phyloP scores from a whole-genome alignment of 139 green algal species.

The Desmodesmus armatus region DNA sequence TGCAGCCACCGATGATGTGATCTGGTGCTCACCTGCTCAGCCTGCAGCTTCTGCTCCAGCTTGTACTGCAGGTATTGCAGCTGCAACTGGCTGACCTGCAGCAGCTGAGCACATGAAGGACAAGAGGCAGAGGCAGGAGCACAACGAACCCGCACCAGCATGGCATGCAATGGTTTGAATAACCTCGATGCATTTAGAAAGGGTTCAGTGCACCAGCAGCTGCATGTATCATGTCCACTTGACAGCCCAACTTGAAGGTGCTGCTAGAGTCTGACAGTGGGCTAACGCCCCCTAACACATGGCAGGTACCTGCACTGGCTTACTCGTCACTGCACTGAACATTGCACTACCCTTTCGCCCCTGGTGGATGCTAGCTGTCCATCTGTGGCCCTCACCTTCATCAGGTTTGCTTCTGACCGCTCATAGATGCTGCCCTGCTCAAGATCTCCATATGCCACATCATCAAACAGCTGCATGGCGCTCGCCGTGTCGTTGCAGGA shows the following conservation, averaged over 20 bases:
- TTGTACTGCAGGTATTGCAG: constrained; percentile 48
- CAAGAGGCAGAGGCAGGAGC: background rate
- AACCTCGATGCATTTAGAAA: background rate
- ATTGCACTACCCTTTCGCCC: background rate
- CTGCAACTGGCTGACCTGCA: constrained; percentile 32
- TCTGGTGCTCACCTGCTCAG: background rate
- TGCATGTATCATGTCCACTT: no score
- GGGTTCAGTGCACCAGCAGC: background rate
- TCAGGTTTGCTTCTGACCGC: constrained; percentile 35
- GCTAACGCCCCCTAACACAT: background rate
- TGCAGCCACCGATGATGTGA: background rate
- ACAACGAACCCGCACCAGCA: background rate
- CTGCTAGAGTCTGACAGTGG: background rate
- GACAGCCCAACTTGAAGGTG: background rate
- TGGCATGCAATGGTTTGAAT: background rate
- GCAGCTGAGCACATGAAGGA: background rate
- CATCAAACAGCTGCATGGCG: constrained; percentile 35
- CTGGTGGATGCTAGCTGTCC: background rate
- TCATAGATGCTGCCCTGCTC: constrained; percentile 36
- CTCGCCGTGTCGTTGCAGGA: background rate
- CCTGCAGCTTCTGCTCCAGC: constrained; percentile 30
- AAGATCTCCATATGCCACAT: constrained; percentile 36
- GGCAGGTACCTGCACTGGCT: background rate
- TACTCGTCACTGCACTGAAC: background rate
- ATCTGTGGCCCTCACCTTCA: constrained; percentile 15